Evolutionary conservation across 441 rosid genomes (phyloP).

Genomic region (Gossypium davidsonii): DNA sequence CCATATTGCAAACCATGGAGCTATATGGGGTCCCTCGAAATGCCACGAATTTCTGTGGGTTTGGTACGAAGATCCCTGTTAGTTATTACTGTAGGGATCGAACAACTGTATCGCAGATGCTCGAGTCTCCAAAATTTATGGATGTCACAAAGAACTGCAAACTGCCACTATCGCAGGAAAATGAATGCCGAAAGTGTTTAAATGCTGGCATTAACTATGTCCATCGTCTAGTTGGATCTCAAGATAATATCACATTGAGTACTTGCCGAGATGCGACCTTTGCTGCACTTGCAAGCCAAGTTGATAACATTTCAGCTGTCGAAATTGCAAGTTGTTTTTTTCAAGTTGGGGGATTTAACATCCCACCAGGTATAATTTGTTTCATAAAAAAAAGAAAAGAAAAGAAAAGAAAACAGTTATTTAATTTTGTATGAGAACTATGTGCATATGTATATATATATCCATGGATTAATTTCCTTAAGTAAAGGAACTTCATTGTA

Average conservation of each 20-base stretch:
- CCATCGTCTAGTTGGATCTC: constrained; percentile 52
- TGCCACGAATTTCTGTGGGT: constrained; percentile 72
- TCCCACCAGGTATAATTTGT: constrained; percentile 38
- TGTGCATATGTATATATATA: neutral
- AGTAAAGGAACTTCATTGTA: constrained; percentile 7
- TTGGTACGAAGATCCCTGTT: constrained; percentile 79
- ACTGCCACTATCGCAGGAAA: constrained; percentile 42
- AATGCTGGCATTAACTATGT: constrained; percentile 70
- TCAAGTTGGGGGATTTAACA: constrained; percentile 56
- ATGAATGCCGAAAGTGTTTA: constrained; percentile 62
- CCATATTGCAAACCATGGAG: constrained; percentile 65
- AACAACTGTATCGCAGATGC: constrained; percentile 67
- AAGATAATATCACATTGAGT: constrained; percentile 59
- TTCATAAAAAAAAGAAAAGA: neutral
- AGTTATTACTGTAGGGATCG: constrained; percentile 65
- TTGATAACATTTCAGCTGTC: constrained; percentile 50
- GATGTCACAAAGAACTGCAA: constrained; percentile 60
- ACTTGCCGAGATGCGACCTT: constrained; percentile 89
- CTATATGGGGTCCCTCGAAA: constrained; percentile 73
- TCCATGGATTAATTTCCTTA: neutral
- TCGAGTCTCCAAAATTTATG: constrained; percentile 54
- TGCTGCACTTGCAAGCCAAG: constrained; percentile 66
- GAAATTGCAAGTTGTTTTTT: constrained; percentile 79
- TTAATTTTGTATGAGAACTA: neutral
- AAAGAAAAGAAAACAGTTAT: neutral